Base-by-base conservation (phyloP, 768 basidiomycete genomes). In the Suillus paluster region DNA sequence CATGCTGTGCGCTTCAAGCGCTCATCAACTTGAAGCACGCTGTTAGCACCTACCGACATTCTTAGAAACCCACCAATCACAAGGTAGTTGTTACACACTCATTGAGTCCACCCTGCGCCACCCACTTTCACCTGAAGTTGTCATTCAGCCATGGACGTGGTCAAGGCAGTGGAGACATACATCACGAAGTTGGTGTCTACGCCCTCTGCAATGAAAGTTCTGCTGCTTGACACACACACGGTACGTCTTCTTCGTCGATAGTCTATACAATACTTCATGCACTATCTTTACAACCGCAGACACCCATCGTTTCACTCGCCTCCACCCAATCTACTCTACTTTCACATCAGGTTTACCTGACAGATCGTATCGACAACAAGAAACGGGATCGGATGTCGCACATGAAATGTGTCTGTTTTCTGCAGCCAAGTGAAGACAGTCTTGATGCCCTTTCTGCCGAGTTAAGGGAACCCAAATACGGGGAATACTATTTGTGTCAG, bases 401-500 rank as follows among this genome's bases (percentile, higher is more conserved):
- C 72, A 91, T 99, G 85, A 97, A 96, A 78, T 99, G 97, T 71
- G 87, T 99, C 58, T 97, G 94, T 74, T 95, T 99, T 72, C 81
- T 99, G 10, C 88, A 94, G 57, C 88, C 88, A 42, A 90, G 83
- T 60, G 89, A 92, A 53, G 87, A 90, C 34, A 95, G 93, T 71
- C 79, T 99, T 39, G 87, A 88, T 59, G 91, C 90, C 27, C 82
- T 98, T 59, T 91, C 90, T 66, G 80, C 84, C 59, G 97, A 99
- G 72, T 81, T 99, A 38, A 83, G 83, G 41, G 91, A 94, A 70
- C 97, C 96, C 11, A 91, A 91, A 77, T 99, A 99, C 70, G 95
- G 95, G 74, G 95, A 95, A 79, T 99, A 99, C 79, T 99, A 97
- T 83, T 80, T 99, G 73, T 99, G 97, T 99, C 86, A 91, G 97